A percentile compares a stretch with the other conserved stretches of the same genome.
Conservation (phyloP, 345 rosid genomes). For the Clausena lansium region DNA sequence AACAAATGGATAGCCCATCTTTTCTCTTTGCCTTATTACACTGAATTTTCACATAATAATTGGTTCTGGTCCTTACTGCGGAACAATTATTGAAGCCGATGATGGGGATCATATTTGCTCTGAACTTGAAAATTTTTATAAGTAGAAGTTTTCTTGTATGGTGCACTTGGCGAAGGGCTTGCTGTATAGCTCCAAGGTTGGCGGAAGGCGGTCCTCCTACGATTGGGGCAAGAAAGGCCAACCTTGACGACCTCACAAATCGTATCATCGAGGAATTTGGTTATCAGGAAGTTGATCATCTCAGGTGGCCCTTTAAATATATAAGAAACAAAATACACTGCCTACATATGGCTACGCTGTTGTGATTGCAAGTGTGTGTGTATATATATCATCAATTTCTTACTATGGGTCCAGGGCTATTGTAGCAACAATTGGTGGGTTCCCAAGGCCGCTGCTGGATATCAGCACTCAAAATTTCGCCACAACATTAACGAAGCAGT, state of each 20-base stretch:
- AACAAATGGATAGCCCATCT: slow-evolving; percentile 10
- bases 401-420: too few relatives aligned
- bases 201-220: slow-evolving; percentile 67
- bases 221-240: slow-evolving; percentile 44
- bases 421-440: too few relatives aligned
- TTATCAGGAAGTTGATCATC: slow-evolving; percentile 70
- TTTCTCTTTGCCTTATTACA: not conserved
- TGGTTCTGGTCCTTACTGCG: slow-evolving; percentile 20
- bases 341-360: too few relatives aligned
- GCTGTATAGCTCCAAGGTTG: slow-evolving; percentile 32
- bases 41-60: slow-evolving; percentile 6
- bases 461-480: too few relatives aligned
- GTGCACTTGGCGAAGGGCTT: slow-evolving; percentile 54
- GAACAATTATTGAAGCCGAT: slow-evolving; percentile 25
- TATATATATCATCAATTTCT: too few relatives aligned
- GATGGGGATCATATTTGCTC: slow-evolving; percentile 53
- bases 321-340: too few relatives aligned
- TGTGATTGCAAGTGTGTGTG: too few relatives aligned
- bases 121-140: slow-evolving; percentile 69
- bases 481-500: too few relatives aligned
- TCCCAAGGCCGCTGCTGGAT: too few relatives aligned
- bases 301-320: slow-evolving; percentile 35
- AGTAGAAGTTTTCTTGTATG: slow-evolving; percentile 57
- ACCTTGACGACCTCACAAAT: slow-evolving; percentile 42
- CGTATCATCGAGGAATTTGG: slow-evolving; percentile 58